Evolutionary conservation across 2,329 filamentous ascomycete species (phyloP), one percentile per base, ranked within the genome.

Genomic region (Dryadomyces quercus-mongolicae): DNA sequence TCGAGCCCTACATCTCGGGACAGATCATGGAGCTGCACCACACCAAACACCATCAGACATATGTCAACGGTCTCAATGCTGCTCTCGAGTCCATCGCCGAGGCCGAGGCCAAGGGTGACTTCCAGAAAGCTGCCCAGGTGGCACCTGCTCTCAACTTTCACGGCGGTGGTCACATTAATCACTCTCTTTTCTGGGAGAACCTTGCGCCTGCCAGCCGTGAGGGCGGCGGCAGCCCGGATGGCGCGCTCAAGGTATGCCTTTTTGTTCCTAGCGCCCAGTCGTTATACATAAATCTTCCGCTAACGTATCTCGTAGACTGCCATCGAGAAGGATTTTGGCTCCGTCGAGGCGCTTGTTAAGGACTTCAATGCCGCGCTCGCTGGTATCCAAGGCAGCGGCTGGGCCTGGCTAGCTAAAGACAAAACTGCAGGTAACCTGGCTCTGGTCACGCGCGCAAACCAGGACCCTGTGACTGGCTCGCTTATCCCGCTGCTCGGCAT

Each of bases 161-260:
- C 67, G 90, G 86, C 50, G 91, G 91, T 46, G 91, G 91, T 7
- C 90, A 95, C 74, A 85, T 94, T 71, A 96, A 96, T 74, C 91
- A 95, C 75, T 84, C 82, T 0, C 81, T 95, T 40, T 95, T 95
- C 76, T 96, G 90, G 90, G 82, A 87, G 71, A 91, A 89, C 68
- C 79, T 94, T 21, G 77, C 84, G 0, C 86, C 87, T 0, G 74
- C 84, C 13, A 77, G 74, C 59, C 80, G 81, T 63, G 75, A 74
- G 7, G 71, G 78, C 1, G 81, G 84, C 45, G 81, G 86, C 45
- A 76, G 82, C 62, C 74, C 81, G 16, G 70, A 75, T 22, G 71
- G 77, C 10, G 79, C 81, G 2, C 84, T 93, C 62, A 75, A 80
- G 62, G 73, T 75, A 60, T 13, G 66, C 61, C 34, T 9, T 46